Conservation (phyloP, 371 early-diverging fungal species). For the Mucor indicus region DNA sequence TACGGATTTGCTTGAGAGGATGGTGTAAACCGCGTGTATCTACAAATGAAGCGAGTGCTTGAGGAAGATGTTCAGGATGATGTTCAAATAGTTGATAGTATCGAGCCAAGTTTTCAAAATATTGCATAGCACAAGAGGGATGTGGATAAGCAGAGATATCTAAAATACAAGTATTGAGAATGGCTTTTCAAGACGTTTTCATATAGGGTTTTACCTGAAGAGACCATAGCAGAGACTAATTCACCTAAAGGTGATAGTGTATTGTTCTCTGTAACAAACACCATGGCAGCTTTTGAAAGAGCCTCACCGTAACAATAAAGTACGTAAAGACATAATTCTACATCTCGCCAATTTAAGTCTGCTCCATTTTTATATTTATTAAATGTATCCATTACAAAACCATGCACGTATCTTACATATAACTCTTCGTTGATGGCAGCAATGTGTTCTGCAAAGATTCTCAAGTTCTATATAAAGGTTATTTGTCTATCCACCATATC, state of each 20-base stretch:
- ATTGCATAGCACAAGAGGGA: constrained; percentile 70
- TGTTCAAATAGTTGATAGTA: constrained; percentile 76
- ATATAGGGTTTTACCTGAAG: constrained; percentile 26
- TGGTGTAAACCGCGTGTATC: constrained; percentile 82
- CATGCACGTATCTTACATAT: constrained; percentile 57
- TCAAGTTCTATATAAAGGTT: constrained; percentile 62
- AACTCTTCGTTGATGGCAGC: constrained; percentile 62
- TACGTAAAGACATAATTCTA: constrained; percentile 79
- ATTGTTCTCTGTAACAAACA: constrained; percentile 49
- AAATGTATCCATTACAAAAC: constrained; percentile 58
- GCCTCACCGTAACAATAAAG: constrained; percentile 77
- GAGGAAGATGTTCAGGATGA: constrained; percentile 66
- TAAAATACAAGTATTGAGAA: constrained; percentile 22
- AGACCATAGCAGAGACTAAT: constrained; percentile 71
- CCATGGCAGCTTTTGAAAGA: constrained; percentile 55
- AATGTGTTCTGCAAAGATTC: constrained; percentile 71
- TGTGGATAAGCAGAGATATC: constrained; percentile 80
- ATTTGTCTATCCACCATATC: too few species aligned
- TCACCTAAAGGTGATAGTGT: constrained; percentile 65
- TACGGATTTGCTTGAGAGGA: constrained; percentile 64
- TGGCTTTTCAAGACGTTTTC: not conserved
- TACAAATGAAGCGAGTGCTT: constrained; percentile 73
- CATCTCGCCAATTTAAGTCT: constrained; percentile 70
- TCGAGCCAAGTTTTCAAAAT: constrained; percentile 75
- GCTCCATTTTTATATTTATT: constrained; percentile 48